These are phyloP conservation scores for Sarocladium strictum DNA, from an alignment of 2,329 filamentous ascomycete genomes.

Conservation along the genomic window DNA sequence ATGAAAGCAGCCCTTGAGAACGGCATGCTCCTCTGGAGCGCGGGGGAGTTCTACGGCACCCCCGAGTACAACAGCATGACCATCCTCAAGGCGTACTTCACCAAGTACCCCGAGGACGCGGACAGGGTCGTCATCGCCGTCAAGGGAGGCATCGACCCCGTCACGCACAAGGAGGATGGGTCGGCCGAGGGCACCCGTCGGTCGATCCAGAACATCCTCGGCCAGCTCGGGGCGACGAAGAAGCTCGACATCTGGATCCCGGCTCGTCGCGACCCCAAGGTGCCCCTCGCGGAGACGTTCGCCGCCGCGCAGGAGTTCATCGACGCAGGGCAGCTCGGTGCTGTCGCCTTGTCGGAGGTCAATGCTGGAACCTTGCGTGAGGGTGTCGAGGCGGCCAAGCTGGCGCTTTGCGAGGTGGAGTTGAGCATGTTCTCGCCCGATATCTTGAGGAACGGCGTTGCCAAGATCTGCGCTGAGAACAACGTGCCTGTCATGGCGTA, in stretches of 20 bases:
- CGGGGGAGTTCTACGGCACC: constrained; percentile 56
- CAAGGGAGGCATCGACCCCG: constrained; percentile 47
- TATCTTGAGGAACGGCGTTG: constrained; percentile 44
- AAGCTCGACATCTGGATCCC: constrained; percentile 56
- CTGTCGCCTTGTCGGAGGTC: constrained; percentile 47
- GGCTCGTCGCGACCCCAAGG: constrained; percentile 48
- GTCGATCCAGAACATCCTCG: constrained; percentile 52
- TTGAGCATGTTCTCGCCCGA: constrained; percentile 44
- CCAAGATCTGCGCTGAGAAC: constrained; percentile 52
- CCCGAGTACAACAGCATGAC: constrained; percentile 52
- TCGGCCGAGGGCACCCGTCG: constrained; percentile 40
- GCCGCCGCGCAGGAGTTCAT: constrained; percentile 42
- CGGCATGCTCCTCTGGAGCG: constrained; percentile 52
- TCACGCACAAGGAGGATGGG: constrained; percentile 37
- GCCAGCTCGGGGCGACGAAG: constrained; percentile 46
- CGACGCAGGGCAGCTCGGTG: constrained; percentile 44
- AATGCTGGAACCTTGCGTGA: constrained; percentile 41
- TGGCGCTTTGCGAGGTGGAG: constrained; percentile 48
- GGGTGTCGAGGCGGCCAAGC: constrained; percentile 36
- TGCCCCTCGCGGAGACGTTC: constrained; percentile 38
- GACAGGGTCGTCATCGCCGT: constrained; percentile 55
- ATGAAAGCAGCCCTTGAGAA: constrained; percentile 45
- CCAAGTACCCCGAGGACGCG: constrained; percentile 57
- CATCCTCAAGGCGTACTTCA: constrained; percentile 57
- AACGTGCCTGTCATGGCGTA: constrained; percentile 67